Evolutionary conservation across 257 asterid genomes (phyloP).

Genomic region (Penstemon newberryi): DNA sequence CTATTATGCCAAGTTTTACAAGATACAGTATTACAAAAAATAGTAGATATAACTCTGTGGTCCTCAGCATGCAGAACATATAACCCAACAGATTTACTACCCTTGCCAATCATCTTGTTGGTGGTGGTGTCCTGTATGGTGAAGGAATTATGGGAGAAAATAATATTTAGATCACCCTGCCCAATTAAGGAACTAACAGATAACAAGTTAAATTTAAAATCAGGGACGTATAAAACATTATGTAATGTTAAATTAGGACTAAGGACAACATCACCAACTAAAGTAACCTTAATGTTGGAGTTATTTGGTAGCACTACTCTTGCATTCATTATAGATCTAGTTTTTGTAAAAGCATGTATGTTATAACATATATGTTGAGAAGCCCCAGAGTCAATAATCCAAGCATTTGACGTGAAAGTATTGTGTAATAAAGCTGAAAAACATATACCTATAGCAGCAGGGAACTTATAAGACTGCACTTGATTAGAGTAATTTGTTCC

Average conservation of each 20-base stretch:
- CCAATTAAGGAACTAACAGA: not conserved
- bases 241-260: rapidly evolving
- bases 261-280: not conserved
- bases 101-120: not conserved
- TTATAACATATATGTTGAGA: not conserved
- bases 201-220: not conserved
- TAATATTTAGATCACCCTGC: rapidly evolving
- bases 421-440: not conserved
- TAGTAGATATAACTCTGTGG: too few relatives aligned
- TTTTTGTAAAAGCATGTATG: not conserved
- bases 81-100: not conserved
- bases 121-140: not conserved
- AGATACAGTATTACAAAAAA: too few relatives aligned
- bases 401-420: not conserved
- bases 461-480: too few relatives aligned
- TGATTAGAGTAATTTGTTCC: too few relatives aligned
- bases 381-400: not conserved
- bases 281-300: not conserved
- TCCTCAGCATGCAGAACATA: not conserved
- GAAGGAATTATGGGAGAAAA: not conserved
- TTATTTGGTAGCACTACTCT: not conserved
- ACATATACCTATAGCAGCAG: not conserved
- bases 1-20: too few relatives aligned
- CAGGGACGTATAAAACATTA: not conserved
- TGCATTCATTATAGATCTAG: not conserved